Evolutionary conservation across 1,284 basidiomycete species (phyloP).

Genomic region (Coniferiporia weirii): DNA sequence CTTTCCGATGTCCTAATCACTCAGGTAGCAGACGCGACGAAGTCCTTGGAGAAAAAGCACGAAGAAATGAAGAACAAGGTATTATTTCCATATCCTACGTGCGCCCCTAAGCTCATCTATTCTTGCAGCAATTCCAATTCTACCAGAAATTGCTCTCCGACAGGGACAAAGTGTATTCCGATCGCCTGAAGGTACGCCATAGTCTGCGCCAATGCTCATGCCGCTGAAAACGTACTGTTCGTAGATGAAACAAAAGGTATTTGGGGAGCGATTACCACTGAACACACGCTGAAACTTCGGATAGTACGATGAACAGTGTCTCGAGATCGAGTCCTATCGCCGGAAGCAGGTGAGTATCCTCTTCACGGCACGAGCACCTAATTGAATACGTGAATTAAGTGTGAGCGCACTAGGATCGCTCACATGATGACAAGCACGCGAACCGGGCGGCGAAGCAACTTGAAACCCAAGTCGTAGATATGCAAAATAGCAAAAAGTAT

Average conservation of each 20-base stretch:
- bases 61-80: constrained; percentile 69
- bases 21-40: constrained; percentile 63
- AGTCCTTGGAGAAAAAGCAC: constrained; percentile 51
- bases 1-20: constrained; percentile 56
- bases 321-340: constrained; percentile 61
- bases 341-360: constrained; percentile 62
- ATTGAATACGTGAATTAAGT: constrained; percentile 6
- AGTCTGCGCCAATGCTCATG: constrained; percentile 3
- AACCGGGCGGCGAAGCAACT: constrained; percentile 67
- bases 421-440: constrained; percentile 68
- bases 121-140: constrained; percentile 55
- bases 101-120: constrained; percentile 3
- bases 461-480: constrained; percentile 68
- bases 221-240: background rate
- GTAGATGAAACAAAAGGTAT: constrained; percentile 71
- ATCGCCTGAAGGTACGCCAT: constrained; percentile 58
- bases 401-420: constrained; percentile 44
- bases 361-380: background rate
- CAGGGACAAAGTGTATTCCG: constrained; percentile 59
- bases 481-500: constrained; percentile 79
- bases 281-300: constrained; percentile 14
- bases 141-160: constrained; percentile 69
- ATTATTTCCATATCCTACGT: constrained; percentile 9
- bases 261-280: constrained; percentile 8
- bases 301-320: constrained; percentile 75